A percentile compares a stretch with the other conserved stretches of the same genome.
Conservation (phyloP, 2,329 filamentous ascomycete species). For the Ophiosphaerella korrae region DNA sequence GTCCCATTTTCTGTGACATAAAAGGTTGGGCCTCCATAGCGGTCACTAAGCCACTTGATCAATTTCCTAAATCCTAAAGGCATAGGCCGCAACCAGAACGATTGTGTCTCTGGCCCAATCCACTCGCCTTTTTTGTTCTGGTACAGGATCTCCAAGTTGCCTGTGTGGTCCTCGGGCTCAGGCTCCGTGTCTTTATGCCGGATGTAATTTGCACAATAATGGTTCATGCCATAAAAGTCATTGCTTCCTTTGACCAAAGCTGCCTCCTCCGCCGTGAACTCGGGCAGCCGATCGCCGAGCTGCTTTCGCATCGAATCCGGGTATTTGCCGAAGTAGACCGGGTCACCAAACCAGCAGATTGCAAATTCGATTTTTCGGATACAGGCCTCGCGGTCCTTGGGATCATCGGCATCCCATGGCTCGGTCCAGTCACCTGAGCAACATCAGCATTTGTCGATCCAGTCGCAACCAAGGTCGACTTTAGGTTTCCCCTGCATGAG, state of each 20-base stretch:
- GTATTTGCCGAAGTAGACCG: constrained; percentile 83
- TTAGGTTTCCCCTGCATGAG: constrained; percentile 9
- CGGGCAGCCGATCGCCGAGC: constrained; percentile 76
- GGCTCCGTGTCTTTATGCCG: constrained; percentile 69
- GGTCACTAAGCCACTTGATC: constrained; percentile 61
- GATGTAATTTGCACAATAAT: constrained; percentile 89
- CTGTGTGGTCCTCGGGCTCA: constrained; percentile 69
- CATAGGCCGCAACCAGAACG: constrained; percentile 78
- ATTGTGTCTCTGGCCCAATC: constrained; percentile 84
- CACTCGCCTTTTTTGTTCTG: constrained; percentile 72
- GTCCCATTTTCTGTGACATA: constrained; percentile 92
- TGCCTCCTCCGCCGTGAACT: constrained; percentile 73
- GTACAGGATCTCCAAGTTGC: constrained; percentile 75
- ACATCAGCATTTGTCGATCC: constrained; percentile 19
- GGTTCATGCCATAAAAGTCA: constrained; percentile 95
- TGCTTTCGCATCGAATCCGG: constrained; percentile 83
- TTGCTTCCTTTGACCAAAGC: constrained; percentile 82
- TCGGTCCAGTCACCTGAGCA: constrained; percentile 72
- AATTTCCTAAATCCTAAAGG: constrained; percentile 78
- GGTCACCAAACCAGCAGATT: constrained; percentile 88
- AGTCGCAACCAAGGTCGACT: constrained; percentile 5
- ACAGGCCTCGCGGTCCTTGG: constrained; percentile 74
- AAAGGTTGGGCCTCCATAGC: constrained; percentile 77
- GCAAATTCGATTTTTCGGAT: constrained; percentile 85
- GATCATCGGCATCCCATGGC: constrained; percentile 80